Base-by-base conservation (phyloP, 2,329 filamentous ascomycete species). In the Massarina eburnea region DNA sequence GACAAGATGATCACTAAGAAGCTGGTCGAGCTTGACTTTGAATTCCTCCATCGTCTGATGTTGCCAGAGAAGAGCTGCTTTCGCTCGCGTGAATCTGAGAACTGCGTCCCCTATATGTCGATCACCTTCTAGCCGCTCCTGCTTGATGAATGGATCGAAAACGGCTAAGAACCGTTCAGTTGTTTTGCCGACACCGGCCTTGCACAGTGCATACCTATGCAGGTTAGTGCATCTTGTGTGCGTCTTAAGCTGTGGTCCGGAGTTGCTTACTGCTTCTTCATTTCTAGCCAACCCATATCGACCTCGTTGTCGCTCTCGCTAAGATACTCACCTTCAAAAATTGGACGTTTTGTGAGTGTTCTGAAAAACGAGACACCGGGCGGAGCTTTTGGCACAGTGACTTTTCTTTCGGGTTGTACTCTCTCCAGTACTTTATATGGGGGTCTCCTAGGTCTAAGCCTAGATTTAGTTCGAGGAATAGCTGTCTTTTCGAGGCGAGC, bases 251-350 rank as follows among this genome's bases (percentile, higher is more conserved):
- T 27, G 4, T 20, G 18, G n/a, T 39, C 26, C 8, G 22, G 15
- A 21, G 52, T 45, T 4, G 60, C 60, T 10, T 63, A 45, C 20
- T 30, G 59, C 58, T 46, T 68, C 21, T 64, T 67, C 8, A 63
- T 55, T 1, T 56, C 39, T 5, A 74, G 45, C 70, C 73, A 75
- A 2, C 45, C 46, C 20, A 67, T 62, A 33, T 74, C 71, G 0
- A 67, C 48, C 5, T 73, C 72, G 34, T 74, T 70, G 21, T 76
- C 74, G 51, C 72, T 75, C 43, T 76, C 73, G 37, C 64, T 71
- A 14, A 76, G 51, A 4, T 52, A 35, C 39, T 74, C 71, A 7
- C 69, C 73, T 26, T 67, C 58, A 7, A 51, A 38, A 2, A 77
- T 50, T 2, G 57, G 59, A 8, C 71, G 60, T 49, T 75, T 76